Base-by-base conservation (phyloP, 202 grass and related monocot genomes). In the Musa balbisiana region DNA sequence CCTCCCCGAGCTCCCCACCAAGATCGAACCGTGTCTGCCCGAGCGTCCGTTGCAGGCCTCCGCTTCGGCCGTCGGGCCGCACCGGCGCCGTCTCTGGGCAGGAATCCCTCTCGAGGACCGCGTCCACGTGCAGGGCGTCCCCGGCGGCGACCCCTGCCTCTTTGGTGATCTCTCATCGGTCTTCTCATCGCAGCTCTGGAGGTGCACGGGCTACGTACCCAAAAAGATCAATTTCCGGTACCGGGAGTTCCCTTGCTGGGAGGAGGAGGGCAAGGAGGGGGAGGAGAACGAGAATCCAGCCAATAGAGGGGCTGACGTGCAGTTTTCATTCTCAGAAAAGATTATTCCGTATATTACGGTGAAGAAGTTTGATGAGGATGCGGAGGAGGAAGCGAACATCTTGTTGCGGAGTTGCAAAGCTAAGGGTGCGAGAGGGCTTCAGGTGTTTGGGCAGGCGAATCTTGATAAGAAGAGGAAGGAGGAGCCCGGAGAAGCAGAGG, bases 221-320 rank as follows among this genome's bases (percentile, higher is more conserved):
- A 98, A 98, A 83, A 88, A 83, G 55, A 91, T 98, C 1, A 81
- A 84, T 56, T 93, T 98, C 85, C 81, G 84, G 66, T 91, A 98
- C 85, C 81, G 64, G 64, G 94, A 98, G 79, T 94, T 98, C 54
- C 94, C 91, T 68, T 89, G 83, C 72, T 98, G 91, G 94, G 79
- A 85, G 10, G 85, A 88, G 16, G 88, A 14, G 22, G 20, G 56
- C 29, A 19, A 56, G 53, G 53, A 15, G 6, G 72, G 60, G 25
- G 78, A 71, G 49, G 78, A 55, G 69, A 63, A 52, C 16, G 73
- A 81, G 49, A 73, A 72, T 49, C 55, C 49, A 10, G 69, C 67
- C 21, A 71, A 56, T 23, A 79, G 69, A 16, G 78, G 68, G 20
- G 78, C 78, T 12, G 69, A 80, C 52, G 50, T 64, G 58, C 55